phyloP scores from a whole-genome alignment of 768 basidiomycete species.

The Megacollybia marginata region DNA sequence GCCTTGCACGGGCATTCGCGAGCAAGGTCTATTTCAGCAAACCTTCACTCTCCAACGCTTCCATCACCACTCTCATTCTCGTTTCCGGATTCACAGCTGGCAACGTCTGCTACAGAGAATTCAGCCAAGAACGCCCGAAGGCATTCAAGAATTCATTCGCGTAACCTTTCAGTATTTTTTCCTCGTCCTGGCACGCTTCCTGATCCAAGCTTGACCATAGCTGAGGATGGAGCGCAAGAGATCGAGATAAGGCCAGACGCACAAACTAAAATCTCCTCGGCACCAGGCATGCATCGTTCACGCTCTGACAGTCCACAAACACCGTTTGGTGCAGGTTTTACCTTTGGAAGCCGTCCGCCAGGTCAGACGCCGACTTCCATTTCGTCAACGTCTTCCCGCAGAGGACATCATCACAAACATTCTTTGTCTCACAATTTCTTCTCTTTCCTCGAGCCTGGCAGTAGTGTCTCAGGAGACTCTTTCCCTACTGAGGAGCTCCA shows the following conservation, averaged over 20 bases:
- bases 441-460: constrained; percentile 84
- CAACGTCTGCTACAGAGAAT: constrained; percentile 9
- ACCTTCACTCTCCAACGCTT: constrained; percentile 31
- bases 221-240: constrained; percentile 61
- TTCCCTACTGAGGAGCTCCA: constrained; percentile 32
- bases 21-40: constrained; percentile 41
- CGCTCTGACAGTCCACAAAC: constrained; percentile 21
- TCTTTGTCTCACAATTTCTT: constrained; percentile 94
- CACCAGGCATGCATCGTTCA: constrained; percentile 15
- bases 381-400: constrained; percentile 29
- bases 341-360: constrained; percentile 53
- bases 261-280: constrained; percentile 37
- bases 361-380: constrained; percentile 18
- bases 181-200: constrained; percentile 68
- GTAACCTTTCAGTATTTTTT: constrained; percentile 89
- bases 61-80: constrained; percentile 44
- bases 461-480: constrained; percentile 3
- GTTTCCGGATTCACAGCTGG: constrained; percentile 16
- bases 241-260: constrained; percentile 34
- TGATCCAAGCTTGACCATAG: constrained; percentile 39
- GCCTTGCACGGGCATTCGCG: constrained; percentile 27
- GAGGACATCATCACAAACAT: constrained; percentile 90
- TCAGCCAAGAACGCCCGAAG: constrained; percentile 22
- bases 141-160: constrained; percentile 80
- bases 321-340: constrained; percentile 50